Evolutionary conservation across 2,329 filamentous ascomycete genomes (phyloP).

Genomic region (Aspergillus nomiae): DNA sequence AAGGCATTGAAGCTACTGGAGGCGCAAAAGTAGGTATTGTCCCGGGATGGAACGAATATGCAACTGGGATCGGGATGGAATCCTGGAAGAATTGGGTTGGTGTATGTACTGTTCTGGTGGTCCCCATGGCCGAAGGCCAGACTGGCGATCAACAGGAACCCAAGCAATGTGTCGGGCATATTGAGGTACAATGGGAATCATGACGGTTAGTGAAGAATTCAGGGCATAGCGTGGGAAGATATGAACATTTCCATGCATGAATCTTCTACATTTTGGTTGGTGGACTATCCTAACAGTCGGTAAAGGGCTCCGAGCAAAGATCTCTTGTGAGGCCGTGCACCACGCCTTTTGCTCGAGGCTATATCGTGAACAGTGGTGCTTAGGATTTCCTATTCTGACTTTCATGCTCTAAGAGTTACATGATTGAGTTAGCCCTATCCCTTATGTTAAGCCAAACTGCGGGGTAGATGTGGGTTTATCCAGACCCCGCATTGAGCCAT

Average conservation of each 20-base stretch:
- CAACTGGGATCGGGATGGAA: constrained; percentile 52
- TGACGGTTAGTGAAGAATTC: background rate
- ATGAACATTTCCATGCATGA: background rate
- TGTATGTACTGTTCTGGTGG: constrained; percentile 5
- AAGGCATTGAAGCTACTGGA: constrained; percentile 49
- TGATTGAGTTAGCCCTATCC: background rate
- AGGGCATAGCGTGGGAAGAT: background rate
- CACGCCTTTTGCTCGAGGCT: rapidly evolving
- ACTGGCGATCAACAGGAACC: background rate
- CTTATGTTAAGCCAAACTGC: background rate
- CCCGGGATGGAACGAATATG: constrained; percentile 38
- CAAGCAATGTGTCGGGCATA: background rate
- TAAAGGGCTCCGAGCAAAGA: background rate
- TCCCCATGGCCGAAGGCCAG: background rate
- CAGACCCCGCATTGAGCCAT: background rate
- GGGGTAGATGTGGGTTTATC: background rate
- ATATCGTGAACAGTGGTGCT: background rate
- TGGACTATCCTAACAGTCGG: background rate
- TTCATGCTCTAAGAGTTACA: background rate
- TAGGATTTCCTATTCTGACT: background rate
- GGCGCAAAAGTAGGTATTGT: constrained; percentile 48
- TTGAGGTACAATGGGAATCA: background rate
- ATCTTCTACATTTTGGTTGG: background rate
- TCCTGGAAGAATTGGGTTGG: constrained; percentile 50
- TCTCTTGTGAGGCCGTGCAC: background rate